Base-by-base conservation (phyloP, 1,139 yeast genomes). In the Candida sojae region DNA sequence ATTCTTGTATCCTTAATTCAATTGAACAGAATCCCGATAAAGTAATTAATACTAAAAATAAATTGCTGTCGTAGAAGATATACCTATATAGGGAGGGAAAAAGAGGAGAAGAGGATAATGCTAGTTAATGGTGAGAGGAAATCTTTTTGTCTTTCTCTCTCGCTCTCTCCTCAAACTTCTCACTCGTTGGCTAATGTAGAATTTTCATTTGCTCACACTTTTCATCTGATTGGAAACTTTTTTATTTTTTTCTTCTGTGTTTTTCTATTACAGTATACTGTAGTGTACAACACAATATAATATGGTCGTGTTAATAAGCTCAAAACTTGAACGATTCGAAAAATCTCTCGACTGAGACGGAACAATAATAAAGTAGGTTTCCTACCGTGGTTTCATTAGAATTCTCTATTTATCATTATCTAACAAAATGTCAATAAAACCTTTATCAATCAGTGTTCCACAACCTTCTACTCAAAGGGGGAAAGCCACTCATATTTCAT, bases 381-480 rank as follows among this genome's bases (percentile, higher is more conserved):
- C 6, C 25, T 34, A 34, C 25, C 40, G 32, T 37, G 31, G 21
- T 3, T 17, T 17, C 21, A 17, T 17, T 17, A 2, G 21, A 17
- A 17, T 17, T 17, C 21, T 17, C 21, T 17, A 2, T 17, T 17
- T 17, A 17, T 17, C 21, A 17, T n/a, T 32, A 8, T 12, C 5
- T 4, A 32, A 6, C 35, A n/a, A 17, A 32, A 66, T 66, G 70
- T 53, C 71, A 31, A 68, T 69, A 44, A 54, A 52, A 11, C 74
- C 76, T 13, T 32, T 56, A 21, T 46, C 60, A 29, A 53, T 70
- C 37, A 75, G 79, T 64, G 88, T 96, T 2, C 92, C 97, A 4
- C 85, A 84, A 55, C 97, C 98, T 0, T 58, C 81, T 23, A 90
- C 98, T 1, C 64, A 75, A 34, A 77, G 93, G 56, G 96, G 86